These are phyloP conservation scores for Aegilops sharonensis DNA, from an alignment of 176 grass and related monocot species.

Conservation along the genomic window DNA sequence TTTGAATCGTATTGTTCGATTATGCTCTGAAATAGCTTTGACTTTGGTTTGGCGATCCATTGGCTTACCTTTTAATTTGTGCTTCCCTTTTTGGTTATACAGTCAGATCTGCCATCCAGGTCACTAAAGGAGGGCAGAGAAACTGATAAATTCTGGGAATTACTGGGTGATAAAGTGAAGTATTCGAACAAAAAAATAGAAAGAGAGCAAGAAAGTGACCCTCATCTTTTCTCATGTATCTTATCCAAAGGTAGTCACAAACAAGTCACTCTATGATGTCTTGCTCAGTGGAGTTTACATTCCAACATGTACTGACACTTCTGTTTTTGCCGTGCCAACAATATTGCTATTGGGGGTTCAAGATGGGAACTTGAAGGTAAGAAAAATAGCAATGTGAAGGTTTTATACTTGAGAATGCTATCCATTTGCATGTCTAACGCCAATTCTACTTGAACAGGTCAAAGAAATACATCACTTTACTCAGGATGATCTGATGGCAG, in stretches of 20 bases:
- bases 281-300: neutral
- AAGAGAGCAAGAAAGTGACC: constrained; percentile 81
- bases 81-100: constrained; percentile 26
- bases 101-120: constrained; percentile 81
- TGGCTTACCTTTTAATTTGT: constrained; percentile 1
- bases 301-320: constrained; percentile 29
- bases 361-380: constrained; percentile 72
- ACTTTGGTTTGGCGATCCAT: neutral
- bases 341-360: constrained; percentile 13
- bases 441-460: constrained; percentile 49
- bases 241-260: constrained; percentile 65
- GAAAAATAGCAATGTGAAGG: neutral
- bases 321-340: neutral
- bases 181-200: constrained; percentile 79
- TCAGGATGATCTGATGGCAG: constrained; percentile 93
- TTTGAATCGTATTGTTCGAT: neutral
- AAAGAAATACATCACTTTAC: constrained; percentile 87
- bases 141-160: constrained; percentile 85
- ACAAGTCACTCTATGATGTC: constrained; percentile 1
- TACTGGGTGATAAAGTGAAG: constrained; percentile 84
- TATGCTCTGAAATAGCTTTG: constrained; percentile 24
- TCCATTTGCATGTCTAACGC: constrained; percentile 20
- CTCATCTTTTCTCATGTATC: constrained; percentile 82
- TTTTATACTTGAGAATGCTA: neutral
- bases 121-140: constrained; percentile 89